phyloP scores from a whole-genome alignment of 208 protist genomes.

The Acanthamoeba royreba region DNA sequence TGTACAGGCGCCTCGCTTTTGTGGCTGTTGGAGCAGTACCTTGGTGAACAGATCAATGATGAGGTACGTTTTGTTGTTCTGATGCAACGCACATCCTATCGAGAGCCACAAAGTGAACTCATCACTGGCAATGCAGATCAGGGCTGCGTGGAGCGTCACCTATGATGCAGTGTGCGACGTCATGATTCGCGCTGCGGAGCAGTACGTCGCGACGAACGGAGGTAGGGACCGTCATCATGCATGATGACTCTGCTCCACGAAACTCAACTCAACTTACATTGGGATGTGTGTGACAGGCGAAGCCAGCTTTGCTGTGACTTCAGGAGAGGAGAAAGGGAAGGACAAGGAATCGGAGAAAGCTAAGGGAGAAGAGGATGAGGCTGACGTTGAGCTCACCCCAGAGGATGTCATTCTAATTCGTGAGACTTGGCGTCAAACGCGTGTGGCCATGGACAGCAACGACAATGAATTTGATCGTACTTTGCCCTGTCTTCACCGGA shows the following conservation, averaged over 20 bases:
- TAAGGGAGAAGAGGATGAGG: background rate
- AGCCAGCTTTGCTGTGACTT: too few species aligned
- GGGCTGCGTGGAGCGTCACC: background rate
- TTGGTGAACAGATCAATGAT: background rate
- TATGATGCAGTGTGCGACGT: background rate
- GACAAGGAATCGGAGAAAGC: too few species aligned
- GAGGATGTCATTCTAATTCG: slow-evolving; percentile 2
- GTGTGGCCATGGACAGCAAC: background rate
- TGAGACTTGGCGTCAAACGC: background rate
- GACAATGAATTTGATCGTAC: background rate
- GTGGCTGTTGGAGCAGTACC: background rate
- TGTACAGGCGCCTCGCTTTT: background rate
- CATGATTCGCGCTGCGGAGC: background rate
- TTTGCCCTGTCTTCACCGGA: background rate
- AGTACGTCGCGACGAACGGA: background rate
- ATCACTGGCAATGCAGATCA: background rate
- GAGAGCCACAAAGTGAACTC: too few species aligned
- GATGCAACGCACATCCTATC: too few species aligned
- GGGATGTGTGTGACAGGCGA: too few species aligned
- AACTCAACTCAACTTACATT: too few species aligned
- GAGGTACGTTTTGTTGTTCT: too few species aligned
- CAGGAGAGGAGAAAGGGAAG: background rate
- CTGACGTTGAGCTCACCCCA: background rate
- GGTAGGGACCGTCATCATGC: background rate
- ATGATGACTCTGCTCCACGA: too few species aligned